Base-by-base conservation (phyloP, 148 eudicot species). In the Polygonum maritimum region DNA sequence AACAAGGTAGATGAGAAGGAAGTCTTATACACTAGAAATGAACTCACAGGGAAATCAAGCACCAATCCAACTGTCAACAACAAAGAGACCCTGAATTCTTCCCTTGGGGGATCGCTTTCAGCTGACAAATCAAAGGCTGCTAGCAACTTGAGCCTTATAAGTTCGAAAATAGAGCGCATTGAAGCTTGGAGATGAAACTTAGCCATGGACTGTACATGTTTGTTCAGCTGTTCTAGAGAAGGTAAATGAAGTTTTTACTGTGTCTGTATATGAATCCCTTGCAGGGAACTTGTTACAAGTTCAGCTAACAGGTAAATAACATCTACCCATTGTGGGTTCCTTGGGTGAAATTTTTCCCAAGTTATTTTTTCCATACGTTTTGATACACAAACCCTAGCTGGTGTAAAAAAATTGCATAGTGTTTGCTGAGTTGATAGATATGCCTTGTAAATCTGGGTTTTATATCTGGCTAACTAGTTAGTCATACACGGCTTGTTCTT, bases 131-230 rank as follows among this genome's bases (percentile, higher is more conserved):
- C 84, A 67, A 90, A 86, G 71, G 84, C 80, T 71, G 22, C 77
- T 44, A 85, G 90, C 88, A 90, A 85, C 52, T 71, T 87, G 78
- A 83, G 85, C 84, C 78, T 83, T 71, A 78, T 86, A 62, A 83
- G 79, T 48, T 81, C 92, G 9, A 86, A 84, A 79, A 78, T 83
- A 13, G 88, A 88, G 77, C 80, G 84, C 14, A 78, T 83, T 26
- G 94, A 90, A 82, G 90, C 91, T 48, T 92, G 97, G 97, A 77
- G 92, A 21, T 90, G 80, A 89, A 84, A 51, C 21, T 16, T 2
- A 19, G 63, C 63, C 22, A 33, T 57, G 63, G 63, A 35, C 13
- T 35, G 19, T 75, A 18, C 58, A 48, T 74, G 35, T 49, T 74
- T 48, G 57, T 51, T 51, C 38, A 62, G 6, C 38, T 62, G 36